Evolutionary conservation across 2,329 filamentous ascomycete species (phyloP).

Genomic region (Pseudogymnoascus sp.): DNA sequence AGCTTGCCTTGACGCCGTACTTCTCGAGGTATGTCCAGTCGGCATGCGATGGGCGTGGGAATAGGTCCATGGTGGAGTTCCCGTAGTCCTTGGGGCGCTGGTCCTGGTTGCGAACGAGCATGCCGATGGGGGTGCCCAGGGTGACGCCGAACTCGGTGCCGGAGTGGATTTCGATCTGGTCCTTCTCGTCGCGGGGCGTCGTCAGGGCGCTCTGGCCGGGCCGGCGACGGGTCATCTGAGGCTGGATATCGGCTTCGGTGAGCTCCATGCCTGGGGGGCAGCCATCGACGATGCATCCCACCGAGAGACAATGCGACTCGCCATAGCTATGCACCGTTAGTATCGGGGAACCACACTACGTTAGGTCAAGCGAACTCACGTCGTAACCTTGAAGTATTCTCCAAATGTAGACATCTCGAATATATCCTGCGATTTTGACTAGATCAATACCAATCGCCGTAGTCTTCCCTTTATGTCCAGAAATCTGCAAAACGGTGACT

Average conservation of each 20-base stretch:
- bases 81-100: constrained; percentile 90
- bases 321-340: constrained; percentile 45
- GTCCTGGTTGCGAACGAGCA: constrained; percentile 86
- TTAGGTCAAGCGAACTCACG: constrained; percentile 34
- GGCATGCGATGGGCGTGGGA: constrained; percentile 85
- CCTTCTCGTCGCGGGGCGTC: constrained; percentile 88
- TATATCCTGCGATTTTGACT: not conserved
- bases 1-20: constrained; percentile 88
- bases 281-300: constrained; percentile 92
- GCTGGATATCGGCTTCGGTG: constrained; percentile 82
- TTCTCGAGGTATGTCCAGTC: constrained; percentile 97
- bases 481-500: constrained; percentile 9
- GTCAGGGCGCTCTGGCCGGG: constrained; percentile 86
- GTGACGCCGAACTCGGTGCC: constrained; percentile 87
- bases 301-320: constrained; percentile 84
- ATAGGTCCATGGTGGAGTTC: constrained; percentile 80
- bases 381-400: constrained; percentile 72
- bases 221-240: constrained; percentile 82
- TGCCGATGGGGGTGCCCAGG: constrained; percentile 80
- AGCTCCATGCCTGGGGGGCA: constrained; percentile 81
- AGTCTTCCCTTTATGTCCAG: not conserved
- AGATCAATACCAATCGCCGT: constrained; percentile 7
- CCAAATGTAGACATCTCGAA: constrained; percentile 77
- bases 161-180: constrained; percentile 84
- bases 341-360: not conserved